These are phyloP conservation scores for carrot (Daucus carota) DNA, from an alignment of 129 eudicot genomes.

Conservation along the genomic window DNA sequence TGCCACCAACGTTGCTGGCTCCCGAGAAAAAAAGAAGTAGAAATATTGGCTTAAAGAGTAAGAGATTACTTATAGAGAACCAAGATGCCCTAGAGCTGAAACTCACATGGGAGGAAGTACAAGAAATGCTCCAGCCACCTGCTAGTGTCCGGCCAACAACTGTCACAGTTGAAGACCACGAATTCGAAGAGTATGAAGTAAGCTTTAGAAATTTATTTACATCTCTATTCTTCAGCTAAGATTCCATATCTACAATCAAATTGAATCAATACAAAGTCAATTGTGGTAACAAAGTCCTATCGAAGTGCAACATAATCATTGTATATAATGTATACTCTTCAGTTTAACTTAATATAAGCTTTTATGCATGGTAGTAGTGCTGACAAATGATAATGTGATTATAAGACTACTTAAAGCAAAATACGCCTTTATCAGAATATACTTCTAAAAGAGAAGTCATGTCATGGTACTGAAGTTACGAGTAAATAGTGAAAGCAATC, in stretches of 20 bases:
- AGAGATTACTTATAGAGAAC: constrained; percentile 69
- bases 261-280: not conserved
- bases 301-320: not conserved
- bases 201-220: constrained; percentile 11
- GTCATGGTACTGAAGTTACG: not conserved
- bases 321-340: not conserved
- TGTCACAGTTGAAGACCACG: constrained; percentile 51
- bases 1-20: constrained; percentile 27
- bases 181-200: constrained; percentile 86
- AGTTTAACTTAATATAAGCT: not conserved
- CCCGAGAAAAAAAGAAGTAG: constrained; percentile 82
- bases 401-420: not conserved
- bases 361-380: not conserved
- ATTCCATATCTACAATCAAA: not conserved
- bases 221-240: not conserved
- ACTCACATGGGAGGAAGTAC: constrained; percentile 91
- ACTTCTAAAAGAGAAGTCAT: not conserved
- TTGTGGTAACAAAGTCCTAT: not conserved
- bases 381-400: too few species aligned
- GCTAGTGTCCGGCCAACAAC: constrained; percentile 43
- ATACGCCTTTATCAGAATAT: not conserved
- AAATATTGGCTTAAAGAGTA: constrained; percentile 72
- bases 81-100: constrained; percentile 73
- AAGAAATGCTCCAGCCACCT: constrained; percentile 70
- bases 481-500: not conserved